phyloP scores from a whole-genome alignment of 2,329 filamentous ascomycete genomes.

The Davidsoniella australis region DNA sequence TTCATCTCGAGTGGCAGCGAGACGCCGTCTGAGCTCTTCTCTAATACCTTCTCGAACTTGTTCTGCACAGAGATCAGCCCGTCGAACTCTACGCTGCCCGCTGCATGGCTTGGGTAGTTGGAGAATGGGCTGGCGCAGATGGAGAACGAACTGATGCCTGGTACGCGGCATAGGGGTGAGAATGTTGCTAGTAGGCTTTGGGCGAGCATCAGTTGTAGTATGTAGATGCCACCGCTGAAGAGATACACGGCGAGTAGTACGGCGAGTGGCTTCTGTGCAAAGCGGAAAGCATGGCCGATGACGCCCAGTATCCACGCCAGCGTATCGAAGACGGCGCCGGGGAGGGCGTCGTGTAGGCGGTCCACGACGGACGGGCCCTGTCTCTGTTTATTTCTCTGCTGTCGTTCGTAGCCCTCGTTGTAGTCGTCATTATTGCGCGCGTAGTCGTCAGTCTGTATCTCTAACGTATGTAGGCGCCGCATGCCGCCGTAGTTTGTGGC shows the following conservation, averaged over 20 bases:
- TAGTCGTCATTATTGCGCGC: neutral
- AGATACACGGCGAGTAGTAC: constrained; percentile 44
- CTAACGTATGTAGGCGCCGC: neutral
- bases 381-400: neutral
- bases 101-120: constrained; percentile 16
- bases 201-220: constrained; percentile 45
- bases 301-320: constrained; percentile 37
- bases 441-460: neutral
- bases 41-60: constrained; percentile 60
- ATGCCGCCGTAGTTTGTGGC: neutral
- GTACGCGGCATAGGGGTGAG: constrained; percentile 53
- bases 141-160: constrained; percentile 32
- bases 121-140: constrained; percentile 14
- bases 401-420: too few species aligned
- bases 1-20: constrained; percentile 66
- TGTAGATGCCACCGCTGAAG: constrained; percentile 37
- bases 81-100: constrained; percentile 45
- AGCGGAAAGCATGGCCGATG: constrained; percentile 39
- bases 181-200: constrained; percentile 43
- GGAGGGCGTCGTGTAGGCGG: constrained; percentile 22
- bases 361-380: constrained; percentile 14
- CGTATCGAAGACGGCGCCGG: constrained; percentile 23
- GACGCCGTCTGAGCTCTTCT: constrained; percentile 46
- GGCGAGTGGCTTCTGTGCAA: constrained; percentile 47
- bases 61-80: constrained; percentile 57